Conservation (phyloP, 331 rosid species). For the Spiraea crenata region DNA sequence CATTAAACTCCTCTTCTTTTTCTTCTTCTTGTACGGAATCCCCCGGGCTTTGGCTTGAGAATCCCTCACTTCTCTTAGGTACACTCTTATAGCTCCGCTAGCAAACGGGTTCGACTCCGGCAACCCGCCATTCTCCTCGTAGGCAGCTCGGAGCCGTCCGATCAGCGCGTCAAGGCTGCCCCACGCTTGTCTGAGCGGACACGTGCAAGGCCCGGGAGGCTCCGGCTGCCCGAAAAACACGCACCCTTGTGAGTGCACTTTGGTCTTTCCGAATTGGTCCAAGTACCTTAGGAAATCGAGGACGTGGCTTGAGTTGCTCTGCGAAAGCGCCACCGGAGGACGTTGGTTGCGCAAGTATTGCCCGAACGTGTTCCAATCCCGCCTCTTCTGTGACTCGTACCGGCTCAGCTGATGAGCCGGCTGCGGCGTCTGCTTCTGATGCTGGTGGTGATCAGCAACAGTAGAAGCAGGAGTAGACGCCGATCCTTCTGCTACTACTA, state of each 20-base stretch:
- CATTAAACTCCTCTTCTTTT: slow-evolving; percentile 62
- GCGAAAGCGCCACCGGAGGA: slow-evolving; percentile 69
- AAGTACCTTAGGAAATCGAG: slow-evolving; percentile 67
- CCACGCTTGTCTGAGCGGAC: slow-evolving; percentile 87
- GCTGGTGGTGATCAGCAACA: neutral
- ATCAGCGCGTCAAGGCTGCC: slow-evolving; percentile 83
- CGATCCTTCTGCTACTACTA: slow-evolving; percentile 76
- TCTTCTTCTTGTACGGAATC: slow-evolving; percentile 83
- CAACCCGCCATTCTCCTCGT: slow-evolving; percentile 78
- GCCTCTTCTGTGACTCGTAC: slow-evolving; percentile 74
- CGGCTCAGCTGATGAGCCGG: slow-evolving; percentile 63
- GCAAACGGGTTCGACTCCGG: slow-evolving; percentile 81
- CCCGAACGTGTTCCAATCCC: slow-evolving; percentile 93
- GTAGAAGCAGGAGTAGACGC: slow-evolving; percentile 32
- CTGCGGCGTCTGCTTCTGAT: slow-evolving; percentile 13
- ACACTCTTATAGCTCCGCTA: slow-evolving; percentile 54
- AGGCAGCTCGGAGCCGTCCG: slow-evolving; percentile 84
- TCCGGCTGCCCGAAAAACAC: slow-evolving; percentile 69
- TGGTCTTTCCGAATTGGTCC: slow-evolving; percentile 85
- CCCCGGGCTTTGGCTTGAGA: slow-evolving; percentile 84
- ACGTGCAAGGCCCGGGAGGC: slow-evolving; percentile 79
- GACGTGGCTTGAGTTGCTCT: slow-evolving; percentile 68
- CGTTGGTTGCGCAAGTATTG: slow-evolving; percentile 79
- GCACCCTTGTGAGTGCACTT: slow-evolving; percentile 76
- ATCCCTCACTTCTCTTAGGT: slow-evolving; percentile 65